phyloP scores from a whole-genome alignment of 257 asterid species.

The Capsicum baccatum region DNA sequence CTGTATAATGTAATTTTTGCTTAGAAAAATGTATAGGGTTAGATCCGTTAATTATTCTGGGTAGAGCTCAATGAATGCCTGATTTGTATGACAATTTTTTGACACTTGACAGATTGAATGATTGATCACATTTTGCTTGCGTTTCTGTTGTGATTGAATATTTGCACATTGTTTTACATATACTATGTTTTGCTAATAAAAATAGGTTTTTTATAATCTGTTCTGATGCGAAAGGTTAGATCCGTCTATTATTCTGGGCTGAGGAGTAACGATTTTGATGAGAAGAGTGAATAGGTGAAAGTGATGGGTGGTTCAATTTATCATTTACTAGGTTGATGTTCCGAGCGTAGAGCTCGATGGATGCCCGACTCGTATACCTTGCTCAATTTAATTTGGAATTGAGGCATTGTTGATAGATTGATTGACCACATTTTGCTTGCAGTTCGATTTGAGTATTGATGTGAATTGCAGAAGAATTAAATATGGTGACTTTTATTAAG shows the following conservation, averaged over 20 bases:
- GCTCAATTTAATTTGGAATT: background rate
- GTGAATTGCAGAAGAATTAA: background rate
- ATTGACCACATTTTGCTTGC: background rate
- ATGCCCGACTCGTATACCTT: no score
- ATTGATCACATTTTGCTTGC: background rate
- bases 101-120: background rate
- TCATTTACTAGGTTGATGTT: background rate
- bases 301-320: slow-evolving; percentile 3
- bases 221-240: no score
- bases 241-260: no score
- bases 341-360: background rate
- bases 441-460: slow-evolving; percentile 3
- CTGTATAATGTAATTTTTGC: no score
- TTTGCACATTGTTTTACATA: no score
- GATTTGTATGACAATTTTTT: background rate
- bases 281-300: background rate
- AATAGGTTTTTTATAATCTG: no score
- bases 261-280: no score
- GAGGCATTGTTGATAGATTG: slow-evolving; percentile 24
- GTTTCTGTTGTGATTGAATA: background rate
- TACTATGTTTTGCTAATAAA: no score
- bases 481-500: background rate
- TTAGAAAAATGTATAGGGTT: no score
- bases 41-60: no score
- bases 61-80: background rate